These are phyloP conservation scores for Clarireedia hainanense DNA, from an alignment of 2,329 filamentous ascomycete genomes.

Conservation along the genomic window DNA sequence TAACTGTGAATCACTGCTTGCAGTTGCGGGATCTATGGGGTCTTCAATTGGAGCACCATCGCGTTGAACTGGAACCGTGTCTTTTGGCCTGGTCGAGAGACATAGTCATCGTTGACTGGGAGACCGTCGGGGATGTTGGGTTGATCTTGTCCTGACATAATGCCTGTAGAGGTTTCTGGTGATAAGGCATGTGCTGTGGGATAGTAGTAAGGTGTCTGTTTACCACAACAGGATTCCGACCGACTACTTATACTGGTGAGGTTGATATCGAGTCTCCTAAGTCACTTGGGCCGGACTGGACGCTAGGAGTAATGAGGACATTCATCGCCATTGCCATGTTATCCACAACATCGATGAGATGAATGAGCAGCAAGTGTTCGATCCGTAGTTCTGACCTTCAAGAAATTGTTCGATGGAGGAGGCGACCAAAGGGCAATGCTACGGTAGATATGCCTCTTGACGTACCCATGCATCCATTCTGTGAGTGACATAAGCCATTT, in stretches of 20 bases:
- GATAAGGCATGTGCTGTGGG: neutral
- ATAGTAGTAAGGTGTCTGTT: neutral
- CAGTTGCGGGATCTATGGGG: neutral
- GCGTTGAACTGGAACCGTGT: constrained; percentile 1
- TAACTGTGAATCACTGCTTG: neutral
- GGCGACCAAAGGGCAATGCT: too few relatives aligned
- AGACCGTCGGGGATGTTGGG: neutral
- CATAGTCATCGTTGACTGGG: neutral
- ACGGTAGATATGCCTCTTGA: too few relatives aligned
- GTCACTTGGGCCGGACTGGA: neutral
- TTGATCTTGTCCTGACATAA: neutral
- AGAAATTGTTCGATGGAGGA: too few relatives aligned
- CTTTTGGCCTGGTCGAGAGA: neutral
- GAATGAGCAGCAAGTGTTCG: neutral
- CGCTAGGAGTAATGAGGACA: neutral
- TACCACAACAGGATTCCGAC: too few relatives aligned
- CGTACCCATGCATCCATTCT: too few relatives aligned
- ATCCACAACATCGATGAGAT: too few relatives aligned
- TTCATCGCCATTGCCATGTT: neutral
- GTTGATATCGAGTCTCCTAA: neutral
- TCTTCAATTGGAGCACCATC: constrained; percentile 3
- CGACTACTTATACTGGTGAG: neutral
- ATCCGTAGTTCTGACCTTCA: too few relatives aligned
- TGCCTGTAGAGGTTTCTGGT: neutral
- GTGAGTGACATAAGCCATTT: too few relatives aligned